A percentile compares a stretch with the other conserved stretches of the same genome.
Conservation (phyloP, 2,329 filamentous ascomycete species). For the Colletotrichum lini region DNA sequence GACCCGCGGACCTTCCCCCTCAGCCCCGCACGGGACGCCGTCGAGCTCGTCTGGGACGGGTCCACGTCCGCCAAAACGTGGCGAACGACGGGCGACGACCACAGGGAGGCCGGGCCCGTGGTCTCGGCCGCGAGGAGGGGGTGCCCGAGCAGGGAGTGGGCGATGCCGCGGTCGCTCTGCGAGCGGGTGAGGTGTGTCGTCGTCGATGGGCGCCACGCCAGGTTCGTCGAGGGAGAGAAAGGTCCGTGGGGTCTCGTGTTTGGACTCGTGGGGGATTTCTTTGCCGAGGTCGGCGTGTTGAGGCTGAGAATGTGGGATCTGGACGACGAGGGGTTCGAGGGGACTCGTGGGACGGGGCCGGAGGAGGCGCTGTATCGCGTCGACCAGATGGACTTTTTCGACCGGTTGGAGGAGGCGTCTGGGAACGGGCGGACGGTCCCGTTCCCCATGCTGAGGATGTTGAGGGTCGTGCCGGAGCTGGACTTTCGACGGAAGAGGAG, state of each 20-base stretch:
- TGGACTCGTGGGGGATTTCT: neutral
- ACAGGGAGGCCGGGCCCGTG: conserved; percentile 5
- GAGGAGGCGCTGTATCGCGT: neutral
- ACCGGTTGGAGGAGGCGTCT: neutral
- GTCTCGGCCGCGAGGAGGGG: neutral
- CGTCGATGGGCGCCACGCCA: neutral
- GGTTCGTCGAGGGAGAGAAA: neutral
- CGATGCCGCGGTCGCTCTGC: conserved; percentile 2
- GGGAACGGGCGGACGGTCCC: neutral
- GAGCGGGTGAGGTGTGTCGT: neutral
- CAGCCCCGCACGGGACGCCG: conserved; percentile 13
- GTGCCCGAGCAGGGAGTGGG: neutral
- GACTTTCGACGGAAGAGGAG: no score
- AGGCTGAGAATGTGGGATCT: neutral
- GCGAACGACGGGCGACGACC: neutral
- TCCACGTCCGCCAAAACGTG: neutral
- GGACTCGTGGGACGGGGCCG: neutral
- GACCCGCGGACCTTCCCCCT: conserved; percentile 8
- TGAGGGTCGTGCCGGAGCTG: neutral
- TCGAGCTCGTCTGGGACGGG: conserved; percentile 6
- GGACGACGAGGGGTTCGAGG: neutral
- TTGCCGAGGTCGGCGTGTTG: neutral
- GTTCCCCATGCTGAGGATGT: neutral
- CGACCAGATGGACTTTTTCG: conserved; percentile 1
- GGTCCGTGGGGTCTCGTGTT: conserved; percentile 4